Conservation (phyloP, 2,329 filamentous ascomycete genomes). For the Neofusicoccum parvum region DNA sequence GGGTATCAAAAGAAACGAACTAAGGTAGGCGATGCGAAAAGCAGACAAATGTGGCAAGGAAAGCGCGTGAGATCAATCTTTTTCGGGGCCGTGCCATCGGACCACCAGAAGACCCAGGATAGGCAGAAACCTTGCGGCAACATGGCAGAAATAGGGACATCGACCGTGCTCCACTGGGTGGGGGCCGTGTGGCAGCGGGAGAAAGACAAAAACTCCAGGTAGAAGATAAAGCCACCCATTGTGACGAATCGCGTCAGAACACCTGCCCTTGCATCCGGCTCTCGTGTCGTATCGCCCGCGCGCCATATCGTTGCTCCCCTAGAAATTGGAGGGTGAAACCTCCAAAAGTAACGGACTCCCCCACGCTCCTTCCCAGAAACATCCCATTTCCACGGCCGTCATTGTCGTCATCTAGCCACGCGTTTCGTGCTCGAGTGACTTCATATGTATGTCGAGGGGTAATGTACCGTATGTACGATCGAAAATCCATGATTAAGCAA, state of each 20-base stretch:
- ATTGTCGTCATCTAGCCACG: background rate
- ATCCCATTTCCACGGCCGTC: background rate
- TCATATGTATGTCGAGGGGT: background rate
- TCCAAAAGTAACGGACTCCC: background rate
- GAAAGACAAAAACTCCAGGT: background rate
- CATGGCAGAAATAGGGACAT: background rate
- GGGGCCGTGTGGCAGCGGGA: background rate
- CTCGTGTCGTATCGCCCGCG: background rate
- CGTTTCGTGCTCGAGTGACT: background rate
- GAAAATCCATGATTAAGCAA: background rate
- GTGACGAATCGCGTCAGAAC: background rate
- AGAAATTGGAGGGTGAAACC: background rate
- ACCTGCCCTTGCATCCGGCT: background rate
- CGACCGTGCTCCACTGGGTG: background rate
- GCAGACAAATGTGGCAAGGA: background rate
- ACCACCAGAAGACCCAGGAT: background rate
- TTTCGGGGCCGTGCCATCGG: background rate
- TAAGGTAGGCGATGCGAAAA: background rate
- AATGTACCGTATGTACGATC: constrained; percentile 15
- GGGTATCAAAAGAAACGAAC: constrained; percentile 21
- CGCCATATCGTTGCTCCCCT: background rate
- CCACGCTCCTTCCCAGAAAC: background rate
- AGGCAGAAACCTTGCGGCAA: background rate
- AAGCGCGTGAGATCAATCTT: background rate
- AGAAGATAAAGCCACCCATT: background rate